A percentile compares a stretch with the other conserved stretches of the same genome.
Conservation (phyloP, 2,329 filamentous ascomycete genomes). For the Xylariaceae sp. region DNA sequence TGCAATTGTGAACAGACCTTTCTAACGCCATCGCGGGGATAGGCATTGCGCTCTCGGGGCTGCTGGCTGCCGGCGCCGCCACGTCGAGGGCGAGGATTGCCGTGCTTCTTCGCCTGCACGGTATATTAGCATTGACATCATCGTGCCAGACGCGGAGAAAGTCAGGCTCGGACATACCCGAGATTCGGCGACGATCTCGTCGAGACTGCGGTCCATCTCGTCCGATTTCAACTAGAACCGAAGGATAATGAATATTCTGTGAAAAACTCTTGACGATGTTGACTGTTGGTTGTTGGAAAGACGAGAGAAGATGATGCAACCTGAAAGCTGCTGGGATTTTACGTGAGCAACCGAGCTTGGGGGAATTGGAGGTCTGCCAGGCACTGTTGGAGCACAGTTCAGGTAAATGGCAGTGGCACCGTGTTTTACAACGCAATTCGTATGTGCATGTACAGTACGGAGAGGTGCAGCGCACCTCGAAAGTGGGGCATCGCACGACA, state of each 20-base stretch:
- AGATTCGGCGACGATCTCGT: slow-evolving; percentile 35
- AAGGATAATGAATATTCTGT: neutral
- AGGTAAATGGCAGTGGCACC: neutral
- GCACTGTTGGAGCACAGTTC: neutral
- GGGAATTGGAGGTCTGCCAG: neutral
- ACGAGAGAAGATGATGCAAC: neutral
- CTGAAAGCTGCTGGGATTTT: neutral
- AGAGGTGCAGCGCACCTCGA: too few species aligned
- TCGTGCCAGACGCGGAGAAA: neutral
- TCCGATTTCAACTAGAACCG: neutral
- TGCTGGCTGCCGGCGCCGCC: slow-evolving; percentile 24
- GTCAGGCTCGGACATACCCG: slow-evolving; percentile 25
- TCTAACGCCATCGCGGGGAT: slow-evolving; percentile 80
- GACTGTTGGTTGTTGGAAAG: neutral
- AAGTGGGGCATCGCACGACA: too few species aligned
- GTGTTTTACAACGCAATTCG: neutral
- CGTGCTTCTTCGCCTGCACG: slow-evolving; percentile 22
- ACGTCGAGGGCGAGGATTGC: slow-evolving; percentile 26
- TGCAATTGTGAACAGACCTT: slow-evolving; percentile 56
- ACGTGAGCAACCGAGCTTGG: neutral
- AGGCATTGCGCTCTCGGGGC: slow-evolving; percentile 40
- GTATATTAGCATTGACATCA: slow-evolving; percentile 2
- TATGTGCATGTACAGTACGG: neutral
- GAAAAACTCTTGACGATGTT: neutral
- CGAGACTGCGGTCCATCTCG: slow-evolving; percentile 33